These are phyloP conservation scores for Skeletonema menzelii DNA, from an alignment of 108 stramenopile species.

Conservation along the genomic window DNA sequence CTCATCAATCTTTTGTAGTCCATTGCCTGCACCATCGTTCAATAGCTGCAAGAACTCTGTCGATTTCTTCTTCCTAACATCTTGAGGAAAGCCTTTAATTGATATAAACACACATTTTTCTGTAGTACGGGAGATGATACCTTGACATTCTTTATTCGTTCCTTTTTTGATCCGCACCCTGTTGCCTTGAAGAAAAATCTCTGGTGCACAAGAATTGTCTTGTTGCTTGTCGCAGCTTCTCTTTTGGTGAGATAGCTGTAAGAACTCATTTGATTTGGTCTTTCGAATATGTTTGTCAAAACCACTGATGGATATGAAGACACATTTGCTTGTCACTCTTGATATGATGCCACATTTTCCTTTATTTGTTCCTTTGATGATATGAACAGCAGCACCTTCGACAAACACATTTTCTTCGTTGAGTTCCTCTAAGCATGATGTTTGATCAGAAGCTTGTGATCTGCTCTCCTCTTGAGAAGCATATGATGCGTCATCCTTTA, in stretches of 20 bases:
- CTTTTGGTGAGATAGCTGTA: neutral
- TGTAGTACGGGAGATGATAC: neutral
- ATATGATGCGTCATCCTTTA: neutral
- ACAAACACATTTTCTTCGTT: neutral
- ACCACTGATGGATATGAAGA: neutral
- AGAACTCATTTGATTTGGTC: neutral
- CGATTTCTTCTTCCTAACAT: neutral
- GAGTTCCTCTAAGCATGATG: neutral
- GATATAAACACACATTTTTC: neutral
- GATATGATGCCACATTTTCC: neutral
- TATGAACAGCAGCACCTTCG: neutral
- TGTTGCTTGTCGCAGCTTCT: neutral
- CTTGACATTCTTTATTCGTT: neutral
- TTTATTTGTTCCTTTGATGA: neutral
- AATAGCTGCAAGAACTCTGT: neutral
- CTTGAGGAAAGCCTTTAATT: neutral
- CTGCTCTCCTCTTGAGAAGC: neutral
- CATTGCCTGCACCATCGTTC: neutral
- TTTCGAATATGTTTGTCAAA: neutral
- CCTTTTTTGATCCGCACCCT: neutral
- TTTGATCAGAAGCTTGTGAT: neutral
- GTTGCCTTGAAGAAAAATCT: neutral
- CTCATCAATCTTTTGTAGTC: neutral
- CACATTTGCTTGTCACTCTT: constrained; percentile 1
- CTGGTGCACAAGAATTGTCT: neutral